Evolutionary conservation across 495 filamentous ascomycete genomes (phyloP).

Genomic region (Aspergillus mulundensis): DNA sequence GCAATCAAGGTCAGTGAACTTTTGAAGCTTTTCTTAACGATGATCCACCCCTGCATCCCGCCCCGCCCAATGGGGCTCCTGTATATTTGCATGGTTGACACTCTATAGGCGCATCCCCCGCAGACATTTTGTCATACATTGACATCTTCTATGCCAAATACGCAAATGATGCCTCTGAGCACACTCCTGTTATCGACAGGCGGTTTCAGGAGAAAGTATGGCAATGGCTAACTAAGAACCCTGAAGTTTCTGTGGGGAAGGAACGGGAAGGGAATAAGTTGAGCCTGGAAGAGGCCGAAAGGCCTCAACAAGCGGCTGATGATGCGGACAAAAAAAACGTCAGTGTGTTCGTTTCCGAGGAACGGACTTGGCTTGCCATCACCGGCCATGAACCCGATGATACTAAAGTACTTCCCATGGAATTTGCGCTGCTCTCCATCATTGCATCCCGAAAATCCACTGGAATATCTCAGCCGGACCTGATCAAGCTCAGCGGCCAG

Average conservation of each 20-base stretch:
- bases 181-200: slow-evolving; percentile 40
- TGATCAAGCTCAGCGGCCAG: slow-evolving; percentile 72
- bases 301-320: slow-evolving; percentile 4
- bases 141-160: slow-evolving; percentile 35
- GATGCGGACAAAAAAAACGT: slow-evolving; percentile 12
- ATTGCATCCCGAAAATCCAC: slow-evolving; percentile 67
- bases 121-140: slow-evolving; percentile 36
- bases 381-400: slow-evolving; percentile 77
- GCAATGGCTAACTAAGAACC: slow-evolving; percentile 51
- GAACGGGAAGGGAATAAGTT: slow-evolving; percentile 40
- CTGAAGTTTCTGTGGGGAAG: slow-evolving; percentile 48
- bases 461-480: slow-evolving; percentile 75
- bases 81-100: background rate
- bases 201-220: slow-evolving; percentile 52
- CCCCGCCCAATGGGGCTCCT: slow-evolving; percentile 9
- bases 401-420: slow-evolving; percentile 57
- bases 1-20: slow-evolving; percentile 62
- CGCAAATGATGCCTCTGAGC: slow-evolving; percentile 17
- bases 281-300: slow-evolving; percentile 44
- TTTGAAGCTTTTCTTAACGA: slow-evolving; percentile 31
- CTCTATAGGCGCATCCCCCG: slow-evolving; percentile 36
- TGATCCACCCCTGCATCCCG: slow-evolving; percentile 12
- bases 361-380: slow-evolving; percentile 71
- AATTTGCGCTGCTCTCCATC: slow-evolving; percentile 73
- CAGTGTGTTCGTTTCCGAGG: slow-evolving; percentile 55